Evolutionary conservation across 257 asterid species (phyloP), one percentile per base, ranked within the genome.

Genomic region (Parsonsia alboflavescens): DNA sequence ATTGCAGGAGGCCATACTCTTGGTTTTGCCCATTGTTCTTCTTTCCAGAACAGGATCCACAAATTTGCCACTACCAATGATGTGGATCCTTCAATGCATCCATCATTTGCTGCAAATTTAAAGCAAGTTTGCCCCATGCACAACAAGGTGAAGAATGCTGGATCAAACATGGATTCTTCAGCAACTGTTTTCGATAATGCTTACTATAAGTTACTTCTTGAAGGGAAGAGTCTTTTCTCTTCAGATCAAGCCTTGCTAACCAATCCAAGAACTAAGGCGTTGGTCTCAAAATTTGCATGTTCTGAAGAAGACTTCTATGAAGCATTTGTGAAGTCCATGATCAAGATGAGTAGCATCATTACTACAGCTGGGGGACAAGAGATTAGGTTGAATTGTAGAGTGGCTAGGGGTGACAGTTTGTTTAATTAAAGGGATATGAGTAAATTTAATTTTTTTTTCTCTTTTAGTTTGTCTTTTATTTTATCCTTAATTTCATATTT

Each of bases 31-130:
- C 97, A 89, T 65, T 93, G 97, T 53, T 88, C 91, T 33, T 93
- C 97, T 12, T 91, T 93, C 90, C 91, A 91, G 71, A 93, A 91
- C 77, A 83, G 97, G 74, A 89, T 93, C 87, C 96, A 91, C 89
- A 86, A 85, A 65, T 93, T 93, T 78, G 84, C 78, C 85, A 68
- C 28, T 7, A 59, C 41, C 30, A 81, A 68, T 13, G 82, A 82
- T 36, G 77, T 91, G 15, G 97, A 93, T 49, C 97, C 97, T 0
- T 75, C 93, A 4, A 1, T 89, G 81, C 79, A 85, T 24, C 73
- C 85, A 10, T 85, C 93, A 6, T 89, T 93, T 58, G 97, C 96
- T 21, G 81, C 84, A 59, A 80, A 82, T 21, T 73, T 93, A 17
- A 85, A 79, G 73, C 78, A 76, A 30, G 78, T 82, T 6, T 91